Base-by-base conservation (phyloP, 2,329 filamentous ascomycete species). In the Periconia digitata region DNA sequence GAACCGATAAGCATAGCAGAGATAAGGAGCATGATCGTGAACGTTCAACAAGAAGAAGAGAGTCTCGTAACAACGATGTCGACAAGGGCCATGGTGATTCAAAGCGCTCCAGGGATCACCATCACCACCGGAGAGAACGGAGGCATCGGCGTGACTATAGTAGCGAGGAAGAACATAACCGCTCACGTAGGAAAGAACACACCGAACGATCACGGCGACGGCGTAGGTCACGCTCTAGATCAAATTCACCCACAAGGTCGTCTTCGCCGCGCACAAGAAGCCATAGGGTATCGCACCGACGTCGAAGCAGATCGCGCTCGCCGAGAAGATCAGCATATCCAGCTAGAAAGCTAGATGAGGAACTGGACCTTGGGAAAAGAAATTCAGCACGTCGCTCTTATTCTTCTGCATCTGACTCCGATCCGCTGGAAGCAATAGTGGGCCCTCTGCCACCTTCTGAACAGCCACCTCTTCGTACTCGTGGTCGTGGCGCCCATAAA, bases 361-460 rank as follows among this genome's bases (percentile, higher is more conserved):
- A 27, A 40, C 32, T 36, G 44, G 12, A 40, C 18, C 44, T 38
- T 32, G 40, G 12, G 37, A 39, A 13, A 20, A 24, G 10, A 44
- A 42, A 40, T 8, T 45, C 38, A 29, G 52, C 27, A 42, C 56
- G 48, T 23, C 32, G 16, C 17, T 51, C 61, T 15, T 39, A 48
- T 20, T 47, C 55, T 2, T 44, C 49, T 29, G 60, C 47, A n/a
- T 71, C 65, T 2, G 72, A 73, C 34, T 91, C 88, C 0, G 89
- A 95, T 64, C 85, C 89, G 1, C 73, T 91, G 3, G 85, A 91
- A 47, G 83, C 86, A 3, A 74, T 92, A 17, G 85, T 96, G 27
- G 92, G 91, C 0, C 90, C 90, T 17, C 70, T 75, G 1, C 84
- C 82, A 8, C 84, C 85, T 22, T 79, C 78, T 17, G 73, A 72